Evolutionary conservation across 306 rosid genomes (phyloP).

Genomic region (Prunus salicina): DNA sequence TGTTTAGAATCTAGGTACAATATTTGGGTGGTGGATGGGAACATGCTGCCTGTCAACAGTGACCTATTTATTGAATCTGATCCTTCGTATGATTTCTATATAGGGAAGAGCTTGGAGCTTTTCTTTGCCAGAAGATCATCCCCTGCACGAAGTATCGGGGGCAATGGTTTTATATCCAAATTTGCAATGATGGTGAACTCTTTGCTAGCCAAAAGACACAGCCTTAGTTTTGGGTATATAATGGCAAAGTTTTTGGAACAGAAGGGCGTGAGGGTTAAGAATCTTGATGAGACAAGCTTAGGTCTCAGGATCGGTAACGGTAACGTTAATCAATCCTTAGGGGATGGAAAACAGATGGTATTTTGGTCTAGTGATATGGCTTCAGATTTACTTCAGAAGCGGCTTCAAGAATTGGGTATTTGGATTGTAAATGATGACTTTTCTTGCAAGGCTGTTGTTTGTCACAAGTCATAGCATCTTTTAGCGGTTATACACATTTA

Average conservation of each 20-base stretch:
- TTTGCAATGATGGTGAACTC: slow-evolving; percentile 39
- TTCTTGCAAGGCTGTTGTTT: slow-evolving; percentile 79
- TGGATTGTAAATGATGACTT: slow-evolving; percentile 65
- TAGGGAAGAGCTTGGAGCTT: slow-evolving; percentile 51
- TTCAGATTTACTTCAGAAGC: slow-evolving; percentile 43
- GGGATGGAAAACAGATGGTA: slow-evolving; percentile 50
- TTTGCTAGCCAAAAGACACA: slow-evolving; percentile 30
- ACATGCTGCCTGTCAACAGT: slow-evolving; percentile 50
- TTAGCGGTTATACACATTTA: no score
- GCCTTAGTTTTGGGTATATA: slow-evolving; percentile 39
- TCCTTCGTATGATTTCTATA: slow-evolving; percentile 35
- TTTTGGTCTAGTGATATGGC: slow-evolving; percentile 54
- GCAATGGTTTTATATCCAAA: slow-evolving; percentile 28
- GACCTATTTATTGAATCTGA: slow-evolving; percentile 33
- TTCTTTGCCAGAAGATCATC: slow-evolving; percentile 50
- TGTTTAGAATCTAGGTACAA: slow-evolving; percentile 52
- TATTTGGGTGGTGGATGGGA: slow-evolving; percentile 61
- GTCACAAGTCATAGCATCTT: slow-evolving; percentile 58
- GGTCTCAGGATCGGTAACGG: slow-evolving; percentile 36
- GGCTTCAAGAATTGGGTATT: slow-evolving; percentile 55
- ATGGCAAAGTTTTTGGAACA: slow-evolving; percentile 34
- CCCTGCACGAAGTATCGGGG: slow-evolving; percentile 51
- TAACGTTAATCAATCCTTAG: slow-evolving; percentile 32
- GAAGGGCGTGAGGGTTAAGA: slow-evolving; percentile 25
- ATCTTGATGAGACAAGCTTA: slow-evolving; percentile 33